These are phyloP conservation scores for Fraxinus cuspidata DNA, from an alignment of 257 asterid species.

Conservation along the genomic window DNA sequence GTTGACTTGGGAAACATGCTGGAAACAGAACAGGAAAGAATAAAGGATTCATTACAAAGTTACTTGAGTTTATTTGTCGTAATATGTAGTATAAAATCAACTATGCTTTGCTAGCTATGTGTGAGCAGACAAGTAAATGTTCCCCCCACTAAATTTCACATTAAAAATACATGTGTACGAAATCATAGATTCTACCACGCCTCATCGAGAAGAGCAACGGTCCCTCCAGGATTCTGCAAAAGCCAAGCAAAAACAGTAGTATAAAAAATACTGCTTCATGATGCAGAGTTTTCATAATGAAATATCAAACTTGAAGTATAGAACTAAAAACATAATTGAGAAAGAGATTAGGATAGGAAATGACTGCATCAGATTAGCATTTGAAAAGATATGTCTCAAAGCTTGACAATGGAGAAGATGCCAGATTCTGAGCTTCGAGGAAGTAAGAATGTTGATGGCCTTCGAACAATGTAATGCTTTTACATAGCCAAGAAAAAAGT, in stretches of 20 bases:
- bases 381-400: slow-evolving; percentile 3
- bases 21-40: slow-evolving; percentile 35
- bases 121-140: not conserved
- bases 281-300: slow-evolving; percentile 14
- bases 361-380: not conserved
- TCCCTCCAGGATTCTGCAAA: slow-evolving; percentile 97
- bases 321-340: slow-evolving; percentile 15
- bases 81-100: not conserved
- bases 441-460: not conserved
- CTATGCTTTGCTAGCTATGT: slow-evolving; percentile 17
- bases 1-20: slow-evolving; percentile 99
- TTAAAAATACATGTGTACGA: not conserved
- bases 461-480: not conserved
- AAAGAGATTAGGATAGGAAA: not conserved
- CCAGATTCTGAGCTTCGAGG: slow-evolving; percentile 22
- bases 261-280: slow-evolving; percentile 30
- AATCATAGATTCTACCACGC: slow-evolving; percentile 61
- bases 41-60: slow-evolving; percentile 25
- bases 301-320: slow-evolving; percentile 9
- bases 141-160: not conserved
- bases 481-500: too few species aligned
- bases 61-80: slow-evolving; percentile 15
- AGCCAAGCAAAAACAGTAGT: slow-evolving; percentile 16
- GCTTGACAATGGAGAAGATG: not conserved
- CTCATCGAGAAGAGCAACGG: slow-evolving; percentile 91